Evolutionary conservation across 306 rosid genomes (phyloP).

Genomic region (Calophaca sinica): DNA sequence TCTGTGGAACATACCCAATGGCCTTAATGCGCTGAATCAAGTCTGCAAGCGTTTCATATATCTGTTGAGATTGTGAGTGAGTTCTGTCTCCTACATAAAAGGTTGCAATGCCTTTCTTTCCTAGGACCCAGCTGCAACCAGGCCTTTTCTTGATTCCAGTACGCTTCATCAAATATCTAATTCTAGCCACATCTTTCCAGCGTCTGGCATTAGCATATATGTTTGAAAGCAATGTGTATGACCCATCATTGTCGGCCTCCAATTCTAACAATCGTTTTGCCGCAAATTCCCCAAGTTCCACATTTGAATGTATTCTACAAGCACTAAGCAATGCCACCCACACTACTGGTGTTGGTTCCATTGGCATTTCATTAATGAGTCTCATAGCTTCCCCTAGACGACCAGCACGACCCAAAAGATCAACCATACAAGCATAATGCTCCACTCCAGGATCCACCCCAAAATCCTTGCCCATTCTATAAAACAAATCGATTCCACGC

Average conservation of each 20-base stretch:
- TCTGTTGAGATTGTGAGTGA: slow-evolving; percentile 64
- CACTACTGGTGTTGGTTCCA: slow-evolving; percentile 71
- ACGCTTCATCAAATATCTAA: slow-evolving; percentile 74
- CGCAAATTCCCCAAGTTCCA: slow-evolving; percentile 85
- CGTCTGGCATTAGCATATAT: slow-evolving; percentile 81
- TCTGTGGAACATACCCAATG: slow-evolving; percentile 82
- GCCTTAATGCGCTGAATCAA: slow-evolving; percentile 75
- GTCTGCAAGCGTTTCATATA: slow-evolving; percentile 63
- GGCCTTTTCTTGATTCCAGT: slow-evolving; percentile 77
- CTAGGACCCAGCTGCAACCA: slow-evolving; percentile 92
- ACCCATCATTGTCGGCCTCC: slow-evolving; percentile 73
- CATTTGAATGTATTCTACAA: slow-evolving; percentile 71
- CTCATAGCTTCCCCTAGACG: slow-evolving; percentile 65
- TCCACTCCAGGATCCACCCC: slow-evolving; percentile 75
- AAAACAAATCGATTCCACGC: slow-evolving; percentile 67
- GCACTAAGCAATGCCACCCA: slow-evolving; percentile 87
- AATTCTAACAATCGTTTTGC: slow-evolving; percentile 57
- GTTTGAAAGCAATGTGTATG: slow-evolving; percentile 86
- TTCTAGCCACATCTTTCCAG: slow-evolving; percentile 85
- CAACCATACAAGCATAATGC: slow-evolving; percentile 93
- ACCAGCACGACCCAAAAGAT: slow-evolving; percentile 87
- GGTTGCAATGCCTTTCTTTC: slow-evolving; percentile 64
- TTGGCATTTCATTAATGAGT: slow-evolving; percentile 73
- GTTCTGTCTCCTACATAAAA: slow-evolving; percentile 83
- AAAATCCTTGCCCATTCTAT: slow-evolving; percentile 63